Conservation (phyloP, 352 stramenopile species). For the Pythium utonaiense region DNA sequence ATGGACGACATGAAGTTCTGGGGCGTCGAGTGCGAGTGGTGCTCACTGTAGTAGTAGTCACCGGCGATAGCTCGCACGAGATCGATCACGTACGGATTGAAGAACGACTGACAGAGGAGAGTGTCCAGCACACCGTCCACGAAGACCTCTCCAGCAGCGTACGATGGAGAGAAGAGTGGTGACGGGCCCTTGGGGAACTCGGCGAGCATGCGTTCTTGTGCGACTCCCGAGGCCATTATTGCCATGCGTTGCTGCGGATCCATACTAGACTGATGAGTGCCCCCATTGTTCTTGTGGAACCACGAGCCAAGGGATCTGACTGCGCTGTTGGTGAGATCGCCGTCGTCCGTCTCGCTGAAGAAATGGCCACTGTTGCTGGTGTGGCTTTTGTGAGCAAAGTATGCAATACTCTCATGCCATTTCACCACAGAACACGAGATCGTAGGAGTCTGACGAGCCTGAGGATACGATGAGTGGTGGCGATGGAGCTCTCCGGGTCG, state of each 20-base stretch:
- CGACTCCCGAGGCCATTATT: not conserved
- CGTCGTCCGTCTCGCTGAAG: conserved; percentile 21
- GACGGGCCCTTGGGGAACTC: conserved; percentile 29
- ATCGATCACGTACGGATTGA: conserved; percentile 67
- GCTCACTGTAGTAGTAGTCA: conserved; percentile 36
- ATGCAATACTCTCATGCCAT: conserved; percentile 49
- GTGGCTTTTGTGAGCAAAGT: conserved; percentile 51
- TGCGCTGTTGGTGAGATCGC: conserved; percentile 1
- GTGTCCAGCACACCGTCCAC: conserved; percentile 60
- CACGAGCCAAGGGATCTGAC: conserved; percentile 10
- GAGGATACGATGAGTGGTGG: not conserved
- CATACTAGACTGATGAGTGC: not conserved
- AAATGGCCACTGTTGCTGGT: conserved; percentile 9
- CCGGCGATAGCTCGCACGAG: conserved; percentile 48
- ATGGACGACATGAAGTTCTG: conserved; percentile 31
- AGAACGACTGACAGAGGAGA: conserved; percentile 67
- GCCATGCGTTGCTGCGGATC: conserved; percentile 8
- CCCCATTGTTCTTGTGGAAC: conserved; percentile 18
- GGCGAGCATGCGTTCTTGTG: conserved; percentile 13
- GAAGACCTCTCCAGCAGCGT: conserved; percentile 55
- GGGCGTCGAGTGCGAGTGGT: conserved; percentile 27
- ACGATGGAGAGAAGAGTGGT: conserved; percentile 39
- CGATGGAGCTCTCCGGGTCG: not conserved
- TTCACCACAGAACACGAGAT: conserved; percentile 47
- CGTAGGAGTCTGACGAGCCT: conserved; percentile 10